Percentiles rank a stretch among this genome's conserved stretches.
These are phyloP conservation scores for Stephanocyclus meneghinianus DNA, from an alignment of 352 stramenopile species.

Conservation along the genomic window DNA sequence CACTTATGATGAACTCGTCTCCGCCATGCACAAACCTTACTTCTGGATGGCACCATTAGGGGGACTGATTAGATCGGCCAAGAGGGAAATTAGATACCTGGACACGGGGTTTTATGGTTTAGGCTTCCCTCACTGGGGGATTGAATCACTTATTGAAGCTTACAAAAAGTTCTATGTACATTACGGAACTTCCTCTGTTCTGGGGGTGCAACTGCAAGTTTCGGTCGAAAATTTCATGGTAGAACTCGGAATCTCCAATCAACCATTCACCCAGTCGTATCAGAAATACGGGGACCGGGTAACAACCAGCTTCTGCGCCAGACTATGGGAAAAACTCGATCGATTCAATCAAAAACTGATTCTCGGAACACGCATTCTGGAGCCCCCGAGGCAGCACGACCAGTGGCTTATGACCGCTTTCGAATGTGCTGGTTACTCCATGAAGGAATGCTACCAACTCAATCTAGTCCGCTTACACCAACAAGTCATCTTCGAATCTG, in stretches of 20 bases:
- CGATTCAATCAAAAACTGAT: constrained; percentile 11
- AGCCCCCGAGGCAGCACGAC: constrained; percentile 12
- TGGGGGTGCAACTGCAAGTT: constrained; percentile 1
- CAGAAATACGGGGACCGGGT: neutral
- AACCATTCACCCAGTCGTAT: constrained; percentile 15
- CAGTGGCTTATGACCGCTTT: constrained; percentile 28
- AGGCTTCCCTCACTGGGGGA: constrained; percentile 13
- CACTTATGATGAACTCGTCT: neutral
- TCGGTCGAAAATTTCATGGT: constrained; percentile 15
- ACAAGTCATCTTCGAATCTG: constrained; percentile 28
- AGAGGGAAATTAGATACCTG: constrained; percentile 7
- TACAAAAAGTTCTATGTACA: constrained; percentile 25
- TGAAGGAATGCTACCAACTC: constrained; percentile 3
- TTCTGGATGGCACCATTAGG: constrained; percentile 18
- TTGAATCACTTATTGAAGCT: constrained; percentile 8
- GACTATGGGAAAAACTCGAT: constrained; percentile 27
- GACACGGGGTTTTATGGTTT: constrained; percentile 20
- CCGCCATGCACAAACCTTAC: neutral
- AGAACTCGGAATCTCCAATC: constrained; percentile 15
- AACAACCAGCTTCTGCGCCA: constrained; percentile 15
- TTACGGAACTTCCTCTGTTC: constrained; percentile 8
- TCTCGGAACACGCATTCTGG: constrained; percentile 2
- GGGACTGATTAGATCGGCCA: constrained; percentile 9
- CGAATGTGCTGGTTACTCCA: neutral
- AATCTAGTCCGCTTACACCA: constrained; percentile 20